A percentile compares a stretch with the other conserved stretches of the same genome.
Evolutionary conservation across 202 grass and related monocot species (phyloP).

Genomic region (Carex sylvatica): DNA sequence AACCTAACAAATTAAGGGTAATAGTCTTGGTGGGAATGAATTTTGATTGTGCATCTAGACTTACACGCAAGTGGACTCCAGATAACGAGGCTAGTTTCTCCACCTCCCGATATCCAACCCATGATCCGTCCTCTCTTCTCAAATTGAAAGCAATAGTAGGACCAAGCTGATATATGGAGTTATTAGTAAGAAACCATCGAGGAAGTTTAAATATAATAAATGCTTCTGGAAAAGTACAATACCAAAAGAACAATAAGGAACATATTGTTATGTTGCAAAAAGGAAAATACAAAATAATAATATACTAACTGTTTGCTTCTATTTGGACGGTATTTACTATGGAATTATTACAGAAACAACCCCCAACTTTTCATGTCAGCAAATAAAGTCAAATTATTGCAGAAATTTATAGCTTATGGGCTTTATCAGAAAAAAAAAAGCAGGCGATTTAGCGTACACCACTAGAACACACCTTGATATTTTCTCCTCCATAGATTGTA

Average conservation of each 20-base stretch:
- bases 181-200: background rate
- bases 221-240: background rate
- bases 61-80: conserved; percentile 88
- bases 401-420: background rate
- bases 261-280: background rate
- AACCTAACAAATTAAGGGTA: background rate
- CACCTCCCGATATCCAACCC: conserved; percentile 80
- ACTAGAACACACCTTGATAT: conserved; percentile 43
- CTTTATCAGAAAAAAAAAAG: background rate
- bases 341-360: background rate
- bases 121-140: conserved; percentile 89
- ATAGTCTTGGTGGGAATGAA: background rate
- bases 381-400: background rate
- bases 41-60: conserved; percentile 10
- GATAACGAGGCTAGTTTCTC: conserved; percentile 88
- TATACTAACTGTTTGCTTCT: background rate
- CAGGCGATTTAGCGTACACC: background rate
- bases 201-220: background rate
- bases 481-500: conserved; percentile 57
- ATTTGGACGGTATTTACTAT: conserved; percentile 1
- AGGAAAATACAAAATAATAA: background rate
- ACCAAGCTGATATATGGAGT: conserved; percentile 38
- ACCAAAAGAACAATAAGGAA: background rate
- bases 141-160: conserved; percentile 96
- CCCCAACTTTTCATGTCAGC: background rate